phyloP scores from a whole-genome alignment of 305 asterid genomes.

The Fraxinus sp. region DNA sequence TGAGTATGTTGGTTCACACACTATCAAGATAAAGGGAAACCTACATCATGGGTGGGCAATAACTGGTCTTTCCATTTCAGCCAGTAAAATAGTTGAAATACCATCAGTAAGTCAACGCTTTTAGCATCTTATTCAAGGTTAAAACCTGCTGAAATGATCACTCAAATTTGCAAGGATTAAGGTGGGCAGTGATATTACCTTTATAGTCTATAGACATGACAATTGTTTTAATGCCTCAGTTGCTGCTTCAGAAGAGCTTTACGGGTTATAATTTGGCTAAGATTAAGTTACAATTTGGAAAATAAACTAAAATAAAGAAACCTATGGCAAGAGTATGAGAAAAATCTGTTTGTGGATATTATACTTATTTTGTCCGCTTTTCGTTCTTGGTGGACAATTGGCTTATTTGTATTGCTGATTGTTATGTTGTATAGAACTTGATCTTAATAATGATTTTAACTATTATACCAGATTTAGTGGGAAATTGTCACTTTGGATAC shows the following conservation, averaged over 20 bases:
- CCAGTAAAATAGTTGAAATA: constrained; percentile 72
- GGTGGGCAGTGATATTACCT: constrained; percentile 4
- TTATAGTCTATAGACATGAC: constrained; percentile 2
- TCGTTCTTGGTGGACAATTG: neutral
- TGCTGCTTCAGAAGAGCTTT: constrained; percentile 3
- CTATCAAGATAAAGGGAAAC: constrained; percentile 38
- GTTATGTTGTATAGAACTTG: constrained; percentile 10
- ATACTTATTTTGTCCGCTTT: neutral
- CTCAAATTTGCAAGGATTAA: constrained; percentile 16
- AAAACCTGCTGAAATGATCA: constrained; percentile 17
- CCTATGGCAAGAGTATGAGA: neutral
- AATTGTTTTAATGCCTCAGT: neutral
- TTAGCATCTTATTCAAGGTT: constrained; percentile 9
- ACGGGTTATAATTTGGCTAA: neutral
- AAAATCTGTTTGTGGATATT: neutral
- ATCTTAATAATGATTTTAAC: constrained; percentile 11
- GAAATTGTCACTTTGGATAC: constrained; percentile 1
- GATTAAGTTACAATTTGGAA: neutral
- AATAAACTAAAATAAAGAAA: neutral
- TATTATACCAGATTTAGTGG: neutral
- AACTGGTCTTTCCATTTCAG: constrained; percentile 83
- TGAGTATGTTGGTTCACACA: constrained; percentile 61
- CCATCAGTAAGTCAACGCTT: constrained; percentile 68
- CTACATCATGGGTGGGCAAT: constrained; percentile 71
- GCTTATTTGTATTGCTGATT: neutral